phyloP scores from a whole-genome alignment of 352 stramenopile genomes.

The Pythium brassicae region DNA sequence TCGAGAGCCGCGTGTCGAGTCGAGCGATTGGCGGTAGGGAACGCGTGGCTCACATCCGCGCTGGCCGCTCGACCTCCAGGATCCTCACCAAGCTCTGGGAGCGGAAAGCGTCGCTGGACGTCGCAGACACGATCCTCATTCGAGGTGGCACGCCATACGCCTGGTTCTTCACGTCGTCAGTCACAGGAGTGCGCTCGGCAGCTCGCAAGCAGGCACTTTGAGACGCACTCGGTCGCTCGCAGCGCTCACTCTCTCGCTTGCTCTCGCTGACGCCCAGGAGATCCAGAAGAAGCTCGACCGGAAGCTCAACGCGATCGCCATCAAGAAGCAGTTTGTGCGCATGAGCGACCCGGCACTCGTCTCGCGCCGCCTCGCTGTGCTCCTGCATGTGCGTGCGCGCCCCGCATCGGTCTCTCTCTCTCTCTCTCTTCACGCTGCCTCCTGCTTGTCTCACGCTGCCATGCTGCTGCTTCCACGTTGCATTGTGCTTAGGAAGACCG shows the following conservation, averaged over 20 bases:
- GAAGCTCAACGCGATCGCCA: conserved; percentile 31
- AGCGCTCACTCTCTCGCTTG: not conserved
- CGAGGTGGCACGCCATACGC: conserved; percentile 29
- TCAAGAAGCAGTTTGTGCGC: conserved; percentile 40
- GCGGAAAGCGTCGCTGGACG: conserved; percentile 50
- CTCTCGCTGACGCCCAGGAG: conserved; percentile 21
- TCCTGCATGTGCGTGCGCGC: conserved; percentile 28
- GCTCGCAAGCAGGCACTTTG: not conserved
- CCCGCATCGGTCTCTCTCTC: no score
- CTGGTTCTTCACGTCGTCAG: conserved; percentile 62
- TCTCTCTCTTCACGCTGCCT: no score
- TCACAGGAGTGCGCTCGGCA: conserved; percentile 33
- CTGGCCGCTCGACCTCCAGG: conserved; percentile 12
- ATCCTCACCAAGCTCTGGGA: conserved; percentile 59
- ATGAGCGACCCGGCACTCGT: conserved; percentile 16
- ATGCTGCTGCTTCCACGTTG: conserved; percentile 3
- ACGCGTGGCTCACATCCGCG: not conserved
- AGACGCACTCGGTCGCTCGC: no score
- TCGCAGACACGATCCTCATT: conserved; percentile 53
- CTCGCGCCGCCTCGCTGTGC: conserved; percentile 18
- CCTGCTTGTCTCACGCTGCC: no score
- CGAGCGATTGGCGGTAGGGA: no score
- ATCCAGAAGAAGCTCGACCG: conserved; percentile 38
- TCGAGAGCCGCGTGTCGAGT: no score
- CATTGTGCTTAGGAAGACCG: conserved; percentile 31